Evolutionary conservation across 2,329 filamentous ascomycete species (phyloP), one percentile per base, ranked within the genome.

Genomic region (Ceratocystis huliohia): DNA sequence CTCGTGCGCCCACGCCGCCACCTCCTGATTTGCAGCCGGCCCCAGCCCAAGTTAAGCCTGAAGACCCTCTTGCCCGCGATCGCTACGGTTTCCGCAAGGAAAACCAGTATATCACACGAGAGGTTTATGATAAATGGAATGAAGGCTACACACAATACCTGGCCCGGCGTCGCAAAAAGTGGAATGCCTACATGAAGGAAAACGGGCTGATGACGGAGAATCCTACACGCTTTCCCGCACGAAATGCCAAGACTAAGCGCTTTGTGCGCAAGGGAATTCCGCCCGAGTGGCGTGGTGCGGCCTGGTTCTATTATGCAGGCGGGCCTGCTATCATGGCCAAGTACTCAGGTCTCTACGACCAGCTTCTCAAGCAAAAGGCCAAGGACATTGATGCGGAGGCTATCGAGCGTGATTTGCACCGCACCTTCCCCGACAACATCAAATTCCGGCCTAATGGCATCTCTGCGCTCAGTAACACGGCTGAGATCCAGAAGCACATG

Each of bases 221-320:
- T 3, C 92, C 91, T 0, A 85, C 83, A 46, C 82, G 84, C 1
- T 97, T 97, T 71, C 93, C 93, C 0, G 82, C 87, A 1, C 88
- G 86, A 65, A 89, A 86, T 63, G 84, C 86, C 59, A 96, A 95
- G 75, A 85, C 94, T 56, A 96, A 95, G 76, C 84, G 91, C 20
- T 96, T 94, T 73, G 84, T 96, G 62, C 86, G 92, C 64, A 97
- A 96, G 75, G 93, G 93, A 17, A 93, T 96, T 63, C 93, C 93
- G 2, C 90, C 92, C 0, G 91, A 96, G 70, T 96, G 91, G 85
- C 85, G 93, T 72, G 93, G 93, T n/a, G 88, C 89, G 5, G 93
- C 93, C 59, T 97, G 93, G 93, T 97, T 96, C 75, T 96, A 89
- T 77, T 97, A 96, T 74, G 91, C 91, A 10, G 91, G 91, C 22